A percentile compares a stretch with the other conserved stretches of the same genome.
Evolutionary conservation across 2,329 filamentous ascomycete genomes (phyloP).

Genomic region (Aspergillus clavatus): DNA sequence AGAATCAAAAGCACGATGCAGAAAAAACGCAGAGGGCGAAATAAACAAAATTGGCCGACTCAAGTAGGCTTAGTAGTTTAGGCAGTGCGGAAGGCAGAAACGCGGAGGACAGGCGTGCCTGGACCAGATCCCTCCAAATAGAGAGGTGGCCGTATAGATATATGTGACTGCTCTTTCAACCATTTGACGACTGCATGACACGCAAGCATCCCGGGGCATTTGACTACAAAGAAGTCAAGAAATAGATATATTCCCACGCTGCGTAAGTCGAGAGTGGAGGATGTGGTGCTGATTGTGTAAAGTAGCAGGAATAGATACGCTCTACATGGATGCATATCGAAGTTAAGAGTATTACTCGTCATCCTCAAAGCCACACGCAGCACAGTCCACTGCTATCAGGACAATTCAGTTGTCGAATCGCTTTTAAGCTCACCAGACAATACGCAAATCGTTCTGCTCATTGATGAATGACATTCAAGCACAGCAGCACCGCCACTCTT

Average conservation of each 20-base stretch:
- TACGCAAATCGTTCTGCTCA: no score
- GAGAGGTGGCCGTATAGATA: no score
- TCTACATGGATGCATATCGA: background rate
- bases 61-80: constrained; percentile 1
- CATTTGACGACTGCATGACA: no score
- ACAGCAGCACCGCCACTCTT: background rate
- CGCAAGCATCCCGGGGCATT: no score
- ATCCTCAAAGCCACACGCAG: background rate
- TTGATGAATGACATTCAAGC: no score
- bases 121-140: no score
- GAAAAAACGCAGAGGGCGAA: background rate
- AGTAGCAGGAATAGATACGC: background rate
- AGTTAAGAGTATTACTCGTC: background rate
- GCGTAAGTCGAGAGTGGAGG: no score
- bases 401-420: background rate
- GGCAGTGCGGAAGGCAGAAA: background rate
- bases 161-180: no score
- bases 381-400: background rate
- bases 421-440: background rate
- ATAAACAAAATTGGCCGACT: background rate
- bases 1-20: constrained; percentile 4
- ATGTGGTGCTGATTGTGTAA: no score
- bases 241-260: no score
- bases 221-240: no score
- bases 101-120: background rate